These are phyloP conservation scores for Gracilaria caudata DNA, from an alignment of 23 red algal genomes.

Conservation along the genomic window DNA sequence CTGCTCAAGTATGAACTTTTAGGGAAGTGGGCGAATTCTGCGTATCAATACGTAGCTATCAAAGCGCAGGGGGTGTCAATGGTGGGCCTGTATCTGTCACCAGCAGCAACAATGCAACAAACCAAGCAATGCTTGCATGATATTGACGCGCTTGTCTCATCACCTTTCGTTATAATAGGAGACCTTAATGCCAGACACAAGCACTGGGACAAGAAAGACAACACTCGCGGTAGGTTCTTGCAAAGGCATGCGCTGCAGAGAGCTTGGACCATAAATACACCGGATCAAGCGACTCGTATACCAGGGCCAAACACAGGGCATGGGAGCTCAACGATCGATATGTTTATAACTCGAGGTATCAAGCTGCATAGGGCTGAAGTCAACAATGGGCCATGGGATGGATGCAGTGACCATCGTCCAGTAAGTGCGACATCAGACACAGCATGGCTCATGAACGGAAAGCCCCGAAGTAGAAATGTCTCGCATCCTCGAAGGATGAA, in stretches of 20 bases:
- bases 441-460: not conserved
- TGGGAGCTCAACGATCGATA: not conserved
- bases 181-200: constrained; percentile 33
- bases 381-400: not conserved
- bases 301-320: not conserved
- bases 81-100: constrained; percentile 11
- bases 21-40: not conserved
- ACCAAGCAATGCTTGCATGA: not conserved
- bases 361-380: not conserved
- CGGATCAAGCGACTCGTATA: not conserved
- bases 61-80: constrained; percentile 8
- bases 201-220: constrained; percentile 30
- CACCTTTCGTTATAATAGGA: constrained; percentile 18
- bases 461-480: not conserved
- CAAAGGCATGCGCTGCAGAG: not conserved
- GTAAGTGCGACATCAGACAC: not conserved
- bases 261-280: not conserved
- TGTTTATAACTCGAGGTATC: not conserved
- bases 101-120: constrained; percentile 12
- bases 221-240: constrained; percentile 6
- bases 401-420: constrained; percentile 14
- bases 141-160: not conserved
- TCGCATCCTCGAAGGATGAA: not conserved
- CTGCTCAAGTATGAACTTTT: constrained; percentile 19
- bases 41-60: constrained; percentile 1